Evolutionary conservation across 306 rosid genomes (phyloP).

Genomic region (Ormosia emarginata): DNA sequence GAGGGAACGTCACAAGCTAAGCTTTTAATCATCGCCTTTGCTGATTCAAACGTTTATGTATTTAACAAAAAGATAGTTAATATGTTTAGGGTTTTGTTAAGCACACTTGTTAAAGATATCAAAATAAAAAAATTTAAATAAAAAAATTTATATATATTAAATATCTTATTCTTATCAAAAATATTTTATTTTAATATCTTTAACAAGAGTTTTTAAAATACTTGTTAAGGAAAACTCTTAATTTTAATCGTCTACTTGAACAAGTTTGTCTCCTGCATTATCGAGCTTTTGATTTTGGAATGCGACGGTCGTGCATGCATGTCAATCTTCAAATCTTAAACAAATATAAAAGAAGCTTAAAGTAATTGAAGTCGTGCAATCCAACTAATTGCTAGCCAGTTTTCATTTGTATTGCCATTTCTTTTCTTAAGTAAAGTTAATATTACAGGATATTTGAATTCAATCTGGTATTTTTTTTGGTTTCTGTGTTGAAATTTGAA

Average conservation of each 20-base stretch:
- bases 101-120: too few relatives aligned
- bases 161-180: too few relatives aligned
- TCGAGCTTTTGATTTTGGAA: neutral
- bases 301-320: slow-evolving; percentile 11
- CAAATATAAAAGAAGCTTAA: neutral
- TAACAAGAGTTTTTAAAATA: too few relatives aligned
- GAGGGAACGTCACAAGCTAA: neutral
- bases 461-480: neutral
- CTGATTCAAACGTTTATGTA: neutral
- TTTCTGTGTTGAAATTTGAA: neutral
- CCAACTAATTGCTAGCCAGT: slow-evolving; percentile 11
- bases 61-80: neutral
- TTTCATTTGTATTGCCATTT: neutral
- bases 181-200: too few relatives aligned
- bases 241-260: neutral
- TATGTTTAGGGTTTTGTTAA: neutral
- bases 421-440: neutral
- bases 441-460: neutral
- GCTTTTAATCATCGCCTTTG: neutral
- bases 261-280: neutral
- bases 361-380: neutral
- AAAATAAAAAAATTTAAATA: too few relatives aligned
- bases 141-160: too few relatives aligned
- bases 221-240: too few relatives aligned
- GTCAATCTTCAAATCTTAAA: neutral